Percentiles rank a stretch among this genome's conserved stretches.
Conservation (phyloP, 768 basidiomycete species). For the Mycena sanguinolenta region DNA sequence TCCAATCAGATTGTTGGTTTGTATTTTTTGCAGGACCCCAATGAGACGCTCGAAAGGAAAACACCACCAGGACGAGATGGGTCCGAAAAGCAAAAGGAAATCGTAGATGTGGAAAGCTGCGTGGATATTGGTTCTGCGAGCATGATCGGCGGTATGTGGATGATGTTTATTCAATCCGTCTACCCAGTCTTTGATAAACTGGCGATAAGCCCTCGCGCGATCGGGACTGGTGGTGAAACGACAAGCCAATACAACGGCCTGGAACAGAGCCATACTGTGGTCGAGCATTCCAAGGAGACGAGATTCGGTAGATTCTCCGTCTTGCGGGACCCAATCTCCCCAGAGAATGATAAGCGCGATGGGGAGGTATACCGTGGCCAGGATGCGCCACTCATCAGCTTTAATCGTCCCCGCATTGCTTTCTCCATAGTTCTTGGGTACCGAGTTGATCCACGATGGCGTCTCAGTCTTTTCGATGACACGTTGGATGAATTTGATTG, state of each 20-base stretch:
- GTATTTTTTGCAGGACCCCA: too few species aligned
- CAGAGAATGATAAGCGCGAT: constrained; percentile 50
- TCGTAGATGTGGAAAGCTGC: too few species aligned
- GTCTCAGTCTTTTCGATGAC: constrained; percentile 40
- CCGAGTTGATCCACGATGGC: constrained; percentile 45
- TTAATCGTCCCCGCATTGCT: constrained; percentile 49
- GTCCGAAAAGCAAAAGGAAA: too few species aligned
- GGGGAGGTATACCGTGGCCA: constrained; percentile 49
- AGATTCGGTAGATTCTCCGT: constrained; percentile 9
- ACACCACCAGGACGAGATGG: too few species aligned
- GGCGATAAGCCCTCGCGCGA: constrained; percentile 21
- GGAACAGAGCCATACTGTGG: constrained; percentile 46
- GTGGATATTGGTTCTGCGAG: too few species aligned
- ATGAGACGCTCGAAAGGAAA: too few species aligned
- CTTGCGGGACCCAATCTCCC: constrained; percentile 41
- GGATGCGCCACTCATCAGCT: constrained; percentile 51
- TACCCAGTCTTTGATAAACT: constrained; percentile 34
- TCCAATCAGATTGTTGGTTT: too few species aligned
- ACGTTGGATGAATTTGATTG: constrained; percentile 36
- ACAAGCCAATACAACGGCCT: constrained; percentile 41
- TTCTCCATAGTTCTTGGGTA: constrained; percentile 46
- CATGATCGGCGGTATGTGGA: too few species aligned
- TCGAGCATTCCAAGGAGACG: constrained; percentile 37
- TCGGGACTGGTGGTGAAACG: constrained; percentile 27
- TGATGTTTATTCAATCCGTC: constrained; percentile 39